Conservation (phyloP, 495 filamentous ascomycete species). For the Astrothelium macrocarpum region DNA sequence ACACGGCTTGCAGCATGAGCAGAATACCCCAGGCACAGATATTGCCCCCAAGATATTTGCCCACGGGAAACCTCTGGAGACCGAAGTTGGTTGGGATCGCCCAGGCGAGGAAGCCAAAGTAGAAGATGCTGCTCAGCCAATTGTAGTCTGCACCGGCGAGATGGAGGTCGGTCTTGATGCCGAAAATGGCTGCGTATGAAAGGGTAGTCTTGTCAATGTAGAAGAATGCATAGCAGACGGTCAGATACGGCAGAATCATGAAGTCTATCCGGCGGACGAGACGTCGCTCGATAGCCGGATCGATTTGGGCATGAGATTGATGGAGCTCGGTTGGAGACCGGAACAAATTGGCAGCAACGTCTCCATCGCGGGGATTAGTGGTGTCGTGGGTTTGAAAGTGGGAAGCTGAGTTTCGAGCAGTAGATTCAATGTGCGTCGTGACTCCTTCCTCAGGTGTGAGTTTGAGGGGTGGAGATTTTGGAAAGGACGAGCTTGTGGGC, state of each 20-base stretch:
- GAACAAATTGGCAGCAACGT: slow-evolving; percentile 20
- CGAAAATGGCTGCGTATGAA: slow-evolving; percentile 42
- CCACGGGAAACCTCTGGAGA: slow-evolving; percentile 47
- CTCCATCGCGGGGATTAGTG: slow-evolving; percentile 20
- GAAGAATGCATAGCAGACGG: slow-evolving; percentile 52
- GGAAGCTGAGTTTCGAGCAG: slow-evolving; percentile 7
- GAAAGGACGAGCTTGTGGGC: neutral
- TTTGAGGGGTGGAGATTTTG: neutral
- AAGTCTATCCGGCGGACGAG: slow-evolving; percentile 49
- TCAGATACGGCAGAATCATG: slow-evolving; percentile 33
- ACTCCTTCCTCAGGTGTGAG: slow-evolving; percentile 7
- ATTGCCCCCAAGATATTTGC: slow-evolving; percentile 48
- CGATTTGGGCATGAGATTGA: slow-evolving; percentile 33
- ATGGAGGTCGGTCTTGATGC: slow-evolving; percentile 40
- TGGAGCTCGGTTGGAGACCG: slow-evolving; percentile 17
- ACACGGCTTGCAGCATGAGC: slow-evolving; percentile 44
- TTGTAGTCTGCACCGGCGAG: slow-evolving; percentile 48
- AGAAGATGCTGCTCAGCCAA: slow-evolving; percentile 52
- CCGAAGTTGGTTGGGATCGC: slow-evolving; percentile 43
- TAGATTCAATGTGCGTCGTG: slow-evolving; percentile 7
- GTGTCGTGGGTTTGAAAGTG: slow-evolving; percentile 7
- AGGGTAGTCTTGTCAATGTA: slow-evolving; percentile 44
- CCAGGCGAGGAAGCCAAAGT: slow-evolving; percentile 49
- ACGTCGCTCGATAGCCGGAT: slow-evolving; percentile 40
- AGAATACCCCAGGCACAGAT: slow-evolving; percentile 54